Base-by-base conservation (phyloP, 345 rosid genomes). In the Capsella bursapastoris region DNA sequence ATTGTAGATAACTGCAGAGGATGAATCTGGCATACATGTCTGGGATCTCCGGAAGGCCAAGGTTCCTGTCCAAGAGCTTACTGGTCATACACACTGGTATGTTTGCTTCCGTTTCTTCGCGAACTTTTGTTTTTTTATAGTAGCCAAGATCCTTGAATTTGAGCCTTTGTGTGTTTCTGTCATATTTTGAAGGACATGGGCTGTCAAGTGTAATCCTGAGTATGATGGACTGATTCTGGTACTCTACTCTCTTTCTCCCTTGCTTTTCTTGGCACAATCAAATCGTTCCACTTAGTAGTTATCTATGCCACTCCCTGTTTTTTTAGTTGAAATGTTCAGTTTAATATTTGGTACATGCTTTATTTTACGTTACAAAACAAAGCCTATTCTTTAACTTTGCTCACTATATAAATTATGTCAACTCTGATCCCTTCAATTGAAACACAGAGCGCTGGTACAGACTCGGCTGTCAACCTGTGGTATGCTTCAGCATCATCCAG, bases 11-110 rank as follows among this genome's bases (percentile, higher is more conserved):
- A 88, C 96, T 55, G 92, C 89, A 61, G 96, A 86, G 64, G 90
- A 89, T 82, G 93, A 89, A 78, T 82, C 88, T 79, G 91, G 91
- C 73, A 86, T 89, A 80, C 82, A 79, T 59, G 68, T 86, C 60
- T 89, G 97, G 97, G 96, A 89, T 74, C 87, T 88, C 35, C 85
- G 97, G 68, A 91, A 78, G 86, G 82, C 83, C 41, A 86, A 83
- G 69, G 66, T 45, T 76, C 96, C 91, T 72, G 70, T 91, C 63
- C 79, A 81, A 80, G 91, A 88, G 81, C 84, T 89, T 76, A 85
- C 91, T 72, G 96, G 97, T 66, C 98, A 93, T 78, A 79, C 90
- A 45, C 96, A 89, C 74, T 91, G 98, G 97, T 91, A 86, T 27
- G 38, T 45, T 64, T 66, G 57, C 31, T 48, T 62, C 35, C 6